A percentile compares a stretch with the other conserved stretches of the same genome.
Conservation (phyloP, 768 basidiomycete genomes). For the Galerina sulciceps region DNA sequence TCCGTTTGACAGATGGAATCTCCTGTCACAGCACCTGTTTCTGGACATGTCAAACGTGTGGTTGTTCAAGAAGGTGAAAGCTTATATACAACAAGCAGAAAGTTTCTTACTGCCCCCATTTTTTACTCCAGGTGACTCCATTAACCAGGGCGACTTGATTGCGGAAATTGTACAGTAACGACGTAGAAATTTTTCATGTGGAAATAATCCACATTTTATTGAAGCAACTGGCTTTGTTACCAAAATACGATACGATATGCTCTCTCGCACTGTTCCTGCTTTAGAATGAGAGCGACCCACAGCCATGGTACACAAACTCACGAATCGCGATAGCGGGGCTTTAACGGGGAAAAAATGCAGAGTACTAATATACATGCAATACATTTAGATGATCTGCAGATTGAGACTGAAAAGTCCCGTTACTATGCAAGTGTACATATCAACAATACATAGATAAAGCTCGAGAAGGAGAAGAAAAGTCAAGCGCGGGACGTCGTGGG, state of each 20-base stretch:
- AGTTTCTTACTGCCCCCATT: not conserved
- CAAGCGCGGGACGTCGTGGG: not conserved
- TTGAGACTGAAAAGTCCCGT: slow-evolving; percentile 3
- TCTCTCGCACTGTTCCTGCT: not conserved
- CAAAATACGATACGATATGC: not conserved
- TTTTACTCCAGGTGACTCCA: slow-evolving; percentile 74
- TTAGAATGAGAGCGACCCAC: not conserved
- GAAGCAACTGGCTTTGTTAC: not conserved
- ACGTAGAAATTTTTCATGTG: too few species aligned
- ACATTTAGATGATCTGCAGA: not conserved
- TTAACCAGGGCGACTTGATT: slow-evolving; percentile 91
- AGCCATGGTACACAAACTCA: not conserved
- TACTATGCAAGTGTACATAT: not conserved
- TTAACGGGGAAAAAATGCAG: not conserved
- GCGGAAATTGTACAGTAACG: slow-evolving; percentile 69
- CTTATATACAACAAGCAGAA: not conserved
- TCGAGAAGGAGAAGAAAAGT: not conserved
- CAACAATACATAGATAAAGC: not conserved
- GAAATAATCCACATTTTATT: not conserved
- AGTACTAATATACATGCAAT: not conserved
- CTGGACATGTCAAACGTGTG: slow-evolving; percentile 94
- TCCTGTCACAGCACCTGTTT: slow-evolving; percentile 93
- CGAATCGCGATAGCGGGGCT: not conserved
- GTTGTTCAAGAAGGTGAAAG: slow-evolving; percentile 80
- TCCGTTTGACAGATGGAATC: slow-evolving; percentile 84